Evolutionary conservation across 345 rosid genomes (phyloP).

Genomic region (Melaleuca quinquenervia): DNA sequence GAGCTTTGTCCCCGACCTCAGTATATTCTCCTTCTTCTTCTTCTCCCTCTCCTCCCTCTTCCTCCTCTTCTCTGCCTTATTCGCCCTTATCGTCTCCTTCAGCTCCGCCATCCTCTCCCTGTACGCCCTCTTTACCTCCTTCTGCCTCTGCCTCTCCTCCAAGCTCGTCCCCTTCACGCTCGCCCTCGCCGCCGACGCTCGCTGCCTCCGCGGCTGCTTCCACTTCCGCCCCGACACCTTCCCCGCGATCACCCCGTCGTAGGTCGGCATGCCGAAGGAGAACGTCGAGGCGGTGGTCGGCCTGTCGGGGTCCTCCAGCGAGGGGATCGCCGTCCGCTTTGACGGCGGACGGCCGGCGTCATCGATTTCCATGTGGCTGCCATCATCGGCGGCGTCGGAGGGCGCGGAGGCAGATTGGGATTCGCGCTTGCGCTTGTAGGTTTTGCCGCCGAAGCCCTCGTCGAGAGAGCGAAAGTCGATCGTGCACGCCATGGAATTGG

Average conservation of each 20-base stretch:
- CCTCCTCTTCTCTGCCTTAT: slow-evolving; percentile 81
- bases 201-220: slow-evolving; percentile 61
- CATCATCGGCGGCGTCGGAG: slow-evolving; percentile 5
- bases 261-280: slow-evolving; percentile 42
- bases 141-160: slow-evolving; percentile 64
- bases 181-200: slow-evolving; percentile 66
- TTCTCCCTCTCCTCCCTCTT: slow-evolving; percentile 78
- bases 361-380: slow-evolving; percentile 53
- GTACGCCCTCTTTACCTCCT: slow-evolving; percentile 71
- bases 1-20: slow-evolving; percentile 72
- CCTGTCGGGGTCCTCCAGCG: slow-evolving; percentile 55
- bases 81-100: slow-evolving; percentile 74
- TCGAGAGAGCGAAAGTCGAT: slow-evolving; percentile 77
- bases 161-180: slow-evolving; percentile 32
- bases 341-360: slow-evolving; percentile 29
- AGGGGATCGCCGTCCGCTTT: slow-evolving; percentile 68
- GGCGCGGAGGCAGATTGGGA: slow-evolving; percentile 2
- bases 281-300: slow-evolving; percentile 15
- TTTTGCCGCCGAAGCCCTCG: slow-evolving; percentile 96
- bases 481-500: slow-evolving; percentile 76
- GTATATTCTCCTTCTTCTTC: slow-evolving; percentile 71
- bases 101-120: slow-evolving; percentile 63
- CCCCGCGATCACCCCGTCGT: slow-evolving; percentile 95
- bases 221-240: slow-evolving; percentile 77
- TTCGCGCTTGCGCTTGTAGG: slow-evolving; percentile 75